Conservation (phyloP, 1,139 yeast genomes). For the Yamadazyma kanchanaburiensis region DNA sequence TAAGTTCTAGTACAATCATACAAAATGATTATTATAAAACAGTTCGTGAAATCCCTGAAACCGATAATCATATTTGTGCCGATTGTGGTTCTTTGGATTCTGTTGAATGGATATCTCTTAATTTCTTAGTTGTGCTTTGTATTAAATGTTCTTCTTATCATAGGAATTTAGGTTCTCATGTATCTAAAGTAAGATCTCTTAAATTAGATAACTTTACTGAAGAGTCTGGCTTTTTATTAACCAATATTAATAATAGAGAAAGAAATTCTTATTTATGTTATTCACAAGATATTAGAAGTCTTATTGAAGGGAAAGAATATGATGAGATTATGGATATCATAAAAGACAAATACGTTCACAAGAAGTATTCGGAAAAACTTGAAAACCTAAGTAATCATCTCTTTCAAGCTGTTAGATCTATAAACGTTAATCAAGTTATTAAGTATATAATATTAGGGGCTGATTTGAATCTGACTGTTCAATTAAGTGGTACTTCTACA, state of each 20-base stretch:
- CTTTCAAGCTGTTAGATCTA: constrained; percentile 48
- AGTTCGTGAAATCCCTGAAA: constrained; percentile 45
- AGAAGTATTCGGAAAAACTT: constrained; percentile 28
- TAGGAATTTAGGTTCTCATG: constrained; percentile 49
- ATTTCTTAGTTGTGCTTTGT: constrained; percentile 69
- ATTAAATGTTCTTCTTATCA: constrained; percentile 73
- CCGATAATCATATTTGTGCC: constrained; percentile 66
- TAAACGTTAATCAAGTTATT: constrained; percentile 45
- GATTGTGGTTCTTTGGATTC: constrained; percentile 68
- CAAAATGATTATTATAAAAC: constrained; percentile 32
- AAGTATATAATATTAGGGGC: constrained; percentile 50
- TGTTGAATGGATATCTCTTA: constrained; percentile 89
- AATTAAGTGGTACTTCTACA: constrained; percentile 21
- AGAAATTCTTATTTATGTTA: constrained; percentile 40
- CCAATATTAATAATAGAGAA: constrained; percentile 36
- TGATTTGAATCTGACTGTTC: constrained; percentile 38
- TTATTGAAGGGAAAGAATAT: constrained; percentile 21
- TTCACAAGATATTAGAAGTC: constrained; percentile 4
- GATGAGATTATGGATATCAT: constrained; percentile 43
- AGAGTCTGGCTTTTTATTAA: constrained; percentile 38
- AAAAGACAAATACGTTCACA: constrained; percentile 46
- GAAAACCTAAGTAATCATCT: constrained; percentile 25
- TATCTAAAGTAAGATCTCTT: constrained; percentile 48
- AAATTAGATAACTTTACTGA: constrained; percentile 47
- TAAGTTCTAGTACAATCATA: constrained; percentile 20